Evolutionary conservation across 352 stramenopile genomes (phyloP).

Genomic region (Halophytophthora batemanensis): DNA sequence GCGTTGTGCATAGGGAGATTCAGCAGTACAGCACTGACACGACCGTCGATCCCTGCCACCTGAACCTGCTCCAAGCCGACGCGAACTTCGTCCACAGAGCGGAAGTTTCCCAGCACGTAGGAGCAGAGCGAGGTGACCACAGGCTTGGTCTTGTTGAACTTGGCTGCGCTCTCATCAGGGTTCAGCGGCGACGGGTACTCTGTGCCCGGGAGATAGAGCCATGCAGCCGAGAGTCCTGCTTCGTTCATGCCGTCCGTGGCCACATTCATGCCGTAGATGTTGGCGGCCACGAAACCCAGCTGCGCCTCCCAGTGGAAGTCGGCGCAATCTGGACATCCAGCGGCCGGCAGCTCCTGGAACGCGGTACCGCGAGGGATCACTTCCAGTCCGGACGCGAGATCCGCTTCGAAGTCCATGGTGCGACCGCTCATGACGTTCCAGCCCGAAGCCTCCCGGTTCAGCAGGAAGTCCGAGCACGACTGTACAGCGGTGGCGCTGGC

Average conservation of each 20-base stretch:
- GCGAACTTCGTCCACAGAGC: constrained; percentile 54
- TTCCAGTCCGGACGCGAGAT: constrained; percentile 41
- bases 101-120: constrained; percentile 75
- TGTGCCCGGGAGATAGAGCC: constrained; percentile 42
- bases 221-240: constrained; percentile 42
- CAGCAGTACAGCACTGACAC: constrained; percentile 21
- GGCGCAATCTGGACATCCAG: constrained; percentile 34
- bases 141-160: constrained; percentile 30
- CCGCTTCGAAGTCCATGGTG: constrained; percentile 57
- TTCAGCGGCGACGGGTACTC: constrained; percentile 44
- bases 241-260: constrained; percentile 57
- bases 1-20: constrained; percentile 15
- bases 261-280: constrained; percentile 53
- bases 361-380: constrained; percentile 43
- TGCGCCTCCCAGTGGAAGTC: constrained; percentile 40
- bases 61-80: constrained; percentile 45
- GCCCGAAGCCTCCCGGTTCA: constrained; percentile 27
- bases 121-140: constrained; percentile 64
- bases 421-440: constrained; percentile 39
- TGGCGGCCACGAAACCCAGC: constrained; percentile 50
- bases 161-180: not conserved
- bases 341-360: constrained; percentile 44
- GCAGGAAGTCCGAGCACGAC: constrained; percentile 56
- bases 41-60: constrained; percentile 48
- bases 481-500: not conserved